Conservation (phyloP, 371 early-diverging fungal species). For the Cladochytrium tenue region DNA sequence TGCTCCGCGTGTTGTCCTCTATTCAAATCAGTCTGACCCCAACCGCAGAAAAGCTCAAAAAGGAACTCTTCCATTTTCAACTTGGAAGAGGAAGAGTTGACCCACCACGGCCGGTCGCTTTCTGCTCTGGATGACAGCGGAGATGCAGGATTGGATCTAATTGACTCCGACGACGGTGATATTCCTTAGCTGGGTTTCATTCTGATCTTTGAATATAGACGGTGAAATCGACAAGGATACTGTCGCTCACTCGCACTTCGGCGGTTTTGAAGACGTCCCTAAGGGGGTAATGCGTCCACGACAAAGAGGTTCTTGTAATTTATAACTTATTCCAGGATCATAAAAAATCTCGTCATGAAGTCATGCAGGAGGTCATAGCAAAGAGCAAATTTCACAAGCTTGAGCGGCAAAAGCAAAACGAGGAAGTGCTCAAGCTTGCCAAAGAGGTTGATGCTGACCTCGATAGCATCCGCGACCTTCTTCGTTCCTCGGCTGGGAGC, state of each 20-base stretch:
- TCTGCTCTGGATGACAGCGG: constrained; percentile 82
- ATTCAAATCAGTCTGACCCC: background rate
- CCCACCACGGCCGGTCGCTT: constrained; percentile 90
- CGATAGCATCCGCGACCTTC: constrained; percentile 73
- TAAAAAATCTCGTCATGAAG: constrained; percentile 81
- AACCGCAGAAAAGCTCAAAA: constrained; percentile 27
- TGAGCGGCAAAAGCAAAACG: constrained; percentile 82
- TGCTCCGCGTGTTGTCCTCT: background rate
- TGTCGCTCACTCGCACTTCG: constrained; percentile 81
- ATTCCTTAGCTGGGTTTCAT: background rate
- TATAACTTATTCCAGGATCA: constrained; percentile 23
- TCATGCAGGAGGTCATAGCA: constrained; percentile 95
- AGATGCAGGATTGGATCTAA: constrained; percentile 62
- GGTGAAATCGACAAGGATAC: constrained; percentile 71
- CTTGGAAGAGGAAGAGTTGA: constrained; percentile 81
- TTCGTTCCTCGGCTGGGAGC: constrained; percentile 29
- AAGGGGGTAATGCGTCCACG: too few species aligned
- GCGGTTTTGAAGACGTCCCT: constrained; percentile 73
- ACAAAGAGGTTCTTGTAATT: constrained; percentile 19
- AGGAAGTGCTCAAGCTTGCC: constrained; percentile 77
- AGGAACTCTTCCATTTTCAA: constrained; percentile 67
- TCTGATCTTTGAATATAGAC: constrained; percentile 4
- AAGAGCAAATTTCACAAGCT: constrained; percentile 92
- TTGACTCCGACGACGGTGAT: constrained; percentile 60
- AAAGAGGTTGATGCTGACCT: constrained; percentile 86